These are phyloP conservation scores for Austroboletus niveus DNA, from an alignment of 1,284 basidiomycete species.

Conservation along the genomic window DNA sequence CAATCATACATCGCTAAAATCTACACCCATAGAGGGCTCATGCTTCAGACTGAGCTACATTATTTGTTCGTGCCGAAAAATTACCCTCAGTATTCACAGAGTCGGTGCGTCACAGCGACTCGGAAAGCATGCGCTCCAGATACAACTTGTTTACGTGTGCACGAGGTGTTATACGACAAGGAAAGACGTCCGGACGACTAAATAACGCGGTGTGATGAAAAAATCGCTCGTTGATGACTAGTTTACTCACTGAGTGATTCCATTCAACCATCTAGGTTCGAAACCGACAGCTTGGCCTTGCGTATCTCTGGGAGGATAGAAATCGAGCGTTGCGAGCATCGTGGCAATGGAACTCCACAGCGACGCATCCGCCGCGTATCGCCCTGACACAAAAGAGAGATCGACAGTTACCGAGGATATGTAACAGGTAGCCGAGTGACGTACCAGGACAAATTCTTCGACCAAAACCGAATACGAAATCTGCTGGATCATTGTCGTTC, in stretches of 20 bases:
- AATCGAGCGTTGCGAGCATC: slow-evolving; percentile 14
- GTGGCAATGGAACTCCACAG: slow-evolving; percentile 6
- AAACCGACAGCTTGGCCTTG: slow-evolving; percentile 4
- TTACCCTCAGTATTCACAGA: too few species aligned
- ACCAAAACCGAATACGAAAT: slow-evolving; percentile 23
- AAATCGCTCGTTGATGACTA: too few species aligned
- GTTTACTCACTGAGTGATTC: neutral
- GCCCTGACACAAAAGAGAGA: neutral
- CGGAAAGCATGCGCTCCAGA: neutral
- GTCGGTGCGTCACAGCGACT: neutral
- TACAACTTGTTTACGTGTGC: neutral
- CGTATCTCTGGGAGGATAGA: neutral
- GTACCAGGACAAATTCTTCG: slow-evolving; percentile 17
- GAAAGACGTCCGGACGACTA: neutral
- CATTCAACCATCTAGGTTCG: slow-evolving; percentile 1
- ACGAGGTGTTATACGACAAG: neutral
- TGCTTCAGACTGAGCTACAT: too few species aligned
- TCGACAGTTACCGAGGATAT: too few species aligned
- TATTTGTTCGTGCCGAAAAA: too few species aligned
- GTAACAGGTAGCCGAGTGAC: neutral
- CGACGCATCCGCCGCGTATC: slow-evolving; percentile 11
- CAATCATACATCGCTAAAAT: too few species aligned
- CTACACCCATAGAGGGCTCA: too few species aligned
- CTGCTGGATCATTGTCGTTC: slow-evolving; percentile 10
- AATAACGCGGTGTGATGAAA: too few species aligned